phyloP scores from a whole-genome alignment of 768 basidiomycete species.

The Mycena olivaceomarginata region DNA sequence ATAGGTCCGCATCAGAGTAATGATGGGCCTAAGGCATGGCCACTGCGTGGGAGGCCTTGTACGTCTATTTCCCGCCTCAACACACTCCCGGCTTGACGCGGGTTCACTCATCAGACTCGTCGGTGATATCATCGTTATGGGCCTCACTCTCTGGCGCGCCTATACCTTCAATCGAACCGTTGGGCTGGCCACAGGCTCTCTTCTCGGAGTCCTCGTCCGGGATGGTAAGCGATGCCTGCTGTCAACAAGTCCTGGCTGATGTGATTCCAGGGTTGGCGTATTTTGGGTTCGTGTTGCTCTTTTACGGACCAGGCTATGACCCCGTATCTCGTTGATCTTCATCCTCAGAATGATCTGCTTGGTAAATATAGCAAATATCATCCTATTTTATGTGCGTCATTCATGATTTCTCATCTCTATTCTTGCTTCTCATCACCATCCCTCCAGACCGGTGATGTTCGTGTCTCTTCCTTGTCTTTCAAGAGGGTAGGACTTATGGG shows the following conservation, averaged over 20 bases:
- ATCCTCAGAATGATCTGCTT: conserved; percentile 10
- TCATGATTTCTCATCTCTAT: background rate
- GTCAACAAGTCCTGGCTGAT: background rate
- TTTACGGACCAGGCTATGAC: conserved; percentile 1
- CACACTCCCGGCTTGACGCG: conserved; percentile 5
- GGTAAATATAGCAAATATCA: conserved; percentile 8
- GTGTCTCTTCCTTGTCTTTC: background rate
- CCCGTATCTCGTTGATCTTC: background rate
- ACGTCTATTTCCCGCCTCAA: background rate
- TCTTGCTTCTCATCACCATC: conserved; percentile 2
- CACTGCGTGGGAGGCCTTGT: conserved; percentile 14
- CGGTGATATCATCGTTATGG: conserved; percentile 8
- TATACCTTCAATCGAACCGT: background rate
- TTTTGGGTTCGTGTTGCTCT: conserved; percentile 22
- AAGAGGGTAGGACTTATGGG: background rate
- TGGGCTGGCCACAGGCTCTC: background rate
- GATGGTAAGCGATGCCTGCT: conserved; percentile 11
- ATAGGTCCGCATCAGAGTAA: background rate
- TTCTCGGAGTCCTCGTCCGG: conserved; percentile 5
- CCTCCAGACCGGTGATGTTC: conserved; percentile 4
- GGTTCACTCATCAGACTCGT: conserved; percentile 10
- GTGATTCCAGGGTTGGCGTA: conserved; percentile 9
- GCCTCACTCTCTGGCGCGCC: conserved; percentile 9
- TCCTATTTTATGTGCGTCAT: conserved; percentile 12
- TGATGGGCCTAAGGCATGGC: background rate